Conservation (phyloP, 1,284 basidiomycete species). For the Ceratobasidium sp. region DNA sequence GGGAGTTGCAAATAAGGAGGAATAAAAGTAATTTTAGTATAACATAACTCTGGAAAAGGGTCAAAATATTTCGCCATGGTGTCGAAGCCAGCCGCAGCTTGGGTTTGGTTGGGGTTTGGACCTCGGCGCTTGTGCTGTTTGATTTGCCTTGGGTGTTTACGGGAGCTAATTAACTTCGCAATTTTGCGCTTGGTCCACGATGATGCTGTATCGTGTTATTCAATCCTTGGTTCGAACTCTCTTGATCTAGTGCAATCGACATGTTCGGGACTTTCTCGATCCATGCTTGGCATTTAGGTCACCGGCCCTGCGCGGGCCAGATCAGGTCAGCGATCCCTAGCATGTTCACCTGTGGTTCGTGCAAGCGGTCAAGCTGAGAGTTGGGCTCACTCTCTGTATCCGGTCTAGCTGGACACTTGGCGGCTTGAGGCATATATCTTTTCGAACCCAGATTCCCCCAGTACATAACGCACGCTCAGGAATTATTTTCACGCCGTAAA, state of each 20-base stretch:
- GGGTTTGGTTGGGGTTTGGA: too few relatives aligned
- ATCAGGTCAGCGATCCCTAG: not conserved
- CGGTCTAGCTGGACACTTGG: too few relatives aligned
- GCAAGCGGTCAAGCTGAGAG: conserved; percentile 10
- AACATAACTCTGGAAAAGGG: too few relatives aligned
- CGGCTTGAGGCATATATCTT: too few relatives aligned
- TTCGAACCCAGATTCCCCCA: too few relatives aligned
- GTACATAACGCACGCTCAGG: too few relatives aligned
- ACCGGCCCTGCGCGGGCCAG: conserved; percentile 1
- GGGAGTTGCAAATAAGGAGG: too few relatives aligned
- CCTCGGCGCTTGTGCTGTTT: not conserved
- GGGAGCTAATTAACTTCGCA: not conserved
- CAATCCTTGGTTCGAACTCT: not conserved
- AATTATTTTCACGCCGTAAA: too few relatives aligned
- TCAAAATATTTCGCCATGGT: too few relatives aligned
- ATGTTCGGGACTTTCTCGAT: not conserved
- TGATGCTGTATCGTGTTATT: too few relatives aligned
- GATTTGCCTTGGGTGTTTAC: not conserved
- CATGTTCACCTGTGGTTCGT: conserved; percentile 5
- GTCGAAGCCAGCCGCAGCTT: too few relatives aligned
- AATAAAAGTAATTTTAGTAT: too few relatives aligned
- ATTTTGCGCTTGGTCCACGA: not conserved
- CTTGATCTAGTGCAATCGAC: conserved; percentile 8
- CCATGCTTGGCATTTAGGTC: not conserved
- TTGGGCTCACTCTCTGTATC: not conserved